Evolutionary conservation across 768 basidiomycete genomes (phyloP).

Genomic region (Crassisporium funariophilum): DNA sequence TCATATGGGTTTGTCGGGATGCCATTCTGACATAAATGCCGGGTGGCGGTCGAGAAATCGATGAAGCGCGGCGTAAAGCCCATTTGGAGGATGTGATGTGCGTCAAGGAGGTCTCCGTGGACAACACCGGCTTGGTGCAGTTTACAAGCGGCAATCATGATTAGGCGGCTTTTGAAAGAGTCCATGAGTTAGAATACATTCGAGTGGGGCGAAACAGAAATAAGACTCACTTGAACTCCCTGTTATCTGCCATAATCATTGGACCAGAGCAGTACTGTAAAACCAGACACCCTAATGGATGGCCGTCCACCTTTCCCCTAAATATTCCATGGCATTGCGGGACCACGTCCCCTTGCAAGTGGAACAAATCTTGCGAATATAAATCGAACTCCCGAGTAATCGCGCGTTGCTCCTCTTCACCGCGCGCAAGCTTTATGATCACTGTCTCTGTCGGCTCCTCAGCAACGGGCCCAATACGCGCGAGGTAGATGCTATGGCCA

Average conservation of each 20-base stretch:
- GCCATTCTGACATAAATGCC: slow-evolving; percentile 28
- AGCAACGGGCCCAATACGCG: slow-evolving; percentile 21
- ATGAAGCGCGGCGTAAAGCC: slow-evolving; percentile 34
- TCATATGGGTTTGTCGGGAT: slow-evolving; percentile 12
- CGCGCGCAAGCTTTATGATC: slow-evolving; percentile 37
- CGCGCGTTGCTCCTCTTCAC: slow-evolving; percentile 21
- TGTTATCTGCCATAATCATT: slow-evolving; percentile 7
- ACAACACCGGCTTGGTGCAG: slow-evolving; percentile 39
- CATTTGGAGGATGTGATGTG: slow-evolving; percentile 33
- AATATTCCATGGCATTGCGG: slow-evolving; percentile 42
- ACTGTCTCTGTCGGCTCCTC: slow-evolving; percentile 18
- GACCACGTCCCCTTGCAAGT: slow-evolving; percentile 40
- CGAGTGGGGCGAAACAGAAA: background rate
- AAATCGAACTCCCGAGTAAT: slow-evolving; percentile 35
- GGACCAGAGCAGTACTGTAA: slow-evolving; percentile 38
- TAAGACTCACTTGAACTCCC: slow-evolving; percentile 25
- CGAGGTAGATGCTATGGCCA: slow-evolving; percentile 21
- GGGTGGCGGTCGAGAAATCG: slow-evolving; percentile 34
- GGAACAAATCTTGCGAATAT: slow-evolving; percentile 32
- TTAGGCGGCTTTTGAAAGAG: slow-evolving; percentile 29
- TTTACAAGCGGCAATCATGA: slow-evolving; percentile 32
- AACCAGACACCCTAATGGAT: slow-evolving; percentile 33
- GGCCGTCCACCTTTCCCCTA: slow-evolving; percentile 26
- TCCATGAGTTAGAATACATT: background rate
- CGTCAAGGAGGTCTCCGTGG: slow-evolving; percentile 35